A percentile compares a stretch with the other conserved stretches of the same genome.
These are phyloP conservation scores for Lactarius tabidus DNA, from an alignment of 768 basidiomycete species.

Conservation along the genomic window DNA sequence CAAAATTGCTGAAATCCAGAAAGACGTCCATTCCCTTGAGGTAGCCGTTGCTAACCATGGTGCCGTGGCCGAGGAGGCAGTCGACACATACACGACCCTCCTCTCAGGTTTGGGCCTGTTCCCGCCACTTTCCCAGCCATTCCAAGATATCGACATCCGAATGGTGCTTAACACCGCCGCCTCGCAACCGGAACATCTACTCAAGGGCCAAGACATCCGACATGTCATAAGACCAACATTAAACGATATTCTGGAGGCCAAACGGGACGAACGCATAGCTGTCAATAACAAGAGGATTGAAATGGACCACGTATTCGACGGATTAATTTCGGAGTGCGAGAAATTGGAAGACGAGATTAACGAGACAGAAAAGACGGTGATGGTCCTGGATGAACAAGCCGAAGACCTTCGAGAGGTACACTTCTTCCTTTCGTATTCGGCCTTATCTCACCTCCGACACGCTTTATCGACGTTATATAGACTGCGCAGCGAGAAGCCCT, in stretches of 20 bases:
- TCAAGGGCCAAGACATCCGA: slow-evolving; percentile 66
- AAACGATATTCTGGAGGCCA: slow-evolving; percentile 63
- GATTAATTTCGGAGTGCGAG: slow-evolving; percentile 71
- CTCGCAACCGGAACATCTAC: slow-evolving; percentile 63
- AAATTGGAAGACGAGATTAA: slow-evolving; percentile 74
- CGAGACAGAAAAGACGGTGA: slow-evolving; percentile 71
- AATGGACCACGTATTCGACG: slow-evolving; percentile 80
- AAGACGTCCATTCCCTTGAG: slow-evolving; percentile 73
- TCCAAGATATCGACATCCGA: slow-evolving; percentile 69
- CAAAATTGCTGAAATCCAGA: slow-evolving; percentile 71
- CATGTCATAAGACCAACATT: slow-evolving; percentile 75
- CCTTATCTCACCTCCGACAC: background rate
- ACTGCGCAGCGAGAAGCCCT: slow-evolving; percentile 73
- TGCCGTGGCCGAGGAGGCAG: slow-evolving; percentile 75
- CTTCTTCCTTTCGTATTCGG: slow-evolving; percentile 15
- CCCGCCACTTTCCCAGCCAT: slow-evolving; percentile 66
- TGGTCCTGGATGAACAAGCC: slow-evolving; percentile 65
- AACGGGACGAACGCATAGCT: slow-evolving; percentile 61
- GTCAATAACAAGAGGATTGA: slow-evolving; percentile 76
- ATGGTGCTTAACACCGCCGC: slow-evolving; percentile 79
- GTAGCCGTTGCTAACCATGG: slow-evolving; percentile 77
- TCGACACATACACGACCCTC: slow-evolving; percentile 73
- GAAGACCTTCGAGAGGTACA: slow-evolving; percentile 78
- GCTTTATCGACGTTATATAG: slow-evolving; percentile 36
- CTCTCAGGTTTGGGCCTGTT: slow-evolving; percentile 73